These are phyloP conservation scores for Hypoxylon sp. DNA, from an alignment of 2,329 filamentous ascomycete genomes.

Conservation along the genomic window DNA sequence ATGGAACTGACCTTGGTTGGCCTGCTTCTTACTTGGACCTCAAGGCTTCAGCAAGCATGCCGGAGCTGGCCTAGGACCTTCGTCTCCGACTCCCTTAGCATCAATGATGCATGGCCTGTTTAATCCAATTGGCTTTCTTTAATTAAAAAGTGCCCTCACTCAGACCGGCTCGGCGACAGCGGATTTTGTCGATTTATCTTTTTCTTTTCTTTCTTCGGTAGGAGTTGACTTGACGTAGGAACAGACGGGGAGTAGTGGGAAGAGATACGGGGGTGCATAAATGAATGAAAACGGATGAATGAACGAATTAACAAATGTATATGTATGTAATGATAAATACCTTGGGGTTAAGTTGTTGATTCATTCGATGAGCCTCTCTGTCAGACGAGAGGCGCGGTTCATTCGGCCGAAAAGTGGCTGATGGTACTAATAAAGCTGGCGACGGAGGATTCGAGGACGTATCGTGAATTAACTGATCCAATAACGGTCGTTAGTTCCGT, in stretches of 20 bases:
- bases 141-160: conserved; percentile 49
- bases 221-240: conserved; percentile 30
- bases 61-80: conserved; percentile 28
- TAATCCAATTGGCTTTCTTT: conserved; percentile 52
- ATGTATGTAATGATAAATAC: conserved; percentile 55
- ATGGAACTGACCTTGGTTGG: conserved; percentile 44
- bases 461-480: conserved; percentile 41
- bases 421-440: conserved; percentile 38
- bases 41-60: conserved; percentile 42
- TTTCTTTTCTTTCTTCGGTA: conserved; percentile 30
- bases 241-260: conserved; percentile 13
- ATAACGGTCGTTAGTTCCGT: conserved; percentile 48
- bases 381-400: conserved; percentile 56
- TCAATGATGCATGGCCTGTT: conserved; percentile 46
- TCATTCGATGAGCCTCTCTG: conserved; percentile 61
- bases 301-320: conserved; percentile 36
- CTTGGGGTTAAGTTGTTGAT: conserved; percentile 62
- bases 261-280: conserved; percentile 37
- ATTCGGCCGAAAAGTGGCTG: conserved; percentile 49
- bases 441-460: conserved; percentile 41
- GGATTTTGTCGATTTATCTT: conserved; percentile 40
- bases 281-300: conserved; percentile 23
- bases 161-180: conserved; percentile 49
- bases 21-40: conserved; percentile 44
- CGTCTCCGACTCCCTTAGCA: conserved; percentile 43